A percentile compares a stretch with the other conserved stretches of the same genome.
These are phyloP conservation scores for Ganoderma leucocontextum DNA, from an alignment of 1,284 basidiomycete genomes.

Conservation along the genomic window DNA sequence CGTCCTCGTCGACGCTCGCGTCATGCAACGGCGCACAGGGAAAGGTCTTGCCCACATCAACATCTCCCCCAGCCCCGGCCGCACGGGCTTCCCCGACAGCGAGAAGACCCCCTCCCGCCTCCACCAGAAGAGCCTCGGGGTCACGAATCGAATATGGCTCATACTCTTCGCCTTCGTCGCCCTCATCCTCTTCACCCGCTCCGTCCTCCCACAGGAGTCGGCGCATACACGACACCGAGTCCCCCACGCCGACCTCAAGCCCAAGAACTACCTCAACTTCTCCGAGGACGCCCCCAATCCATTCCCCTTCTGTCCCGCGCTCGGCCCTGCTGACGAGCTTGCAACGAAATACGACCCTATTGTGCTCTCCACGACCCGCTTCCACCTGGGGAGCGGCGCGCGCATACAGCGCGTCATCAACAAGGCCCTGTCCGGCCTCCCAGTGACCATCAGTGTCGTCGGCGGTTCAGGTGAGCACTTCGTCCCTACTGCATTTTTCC, in stretches of 20 bases:
- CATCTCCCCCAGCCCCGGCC: constrained; percentile 50
- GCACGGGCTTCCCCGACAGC: constrained; percentile 52
- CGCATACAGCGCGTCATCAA: constrained; percentile 86
- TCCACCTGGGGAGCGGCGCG: constrained; percentile 86
- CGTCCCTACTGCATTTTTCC: constrained; percentile 16
- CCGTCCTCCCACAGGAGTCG: constrained; percentile 55
- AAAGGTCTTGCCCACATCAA: constrained; percentile 64
- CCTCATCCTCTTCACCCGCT: constrained; percentile 70
- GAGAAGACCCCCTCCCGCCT: constrained; percentile 59
- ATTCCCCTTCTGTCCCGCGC: constrained; percentile 90
- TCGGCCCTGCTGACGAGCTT: constrained; percentile 83
- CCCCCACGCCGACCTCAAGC: constrained; percentile 61
- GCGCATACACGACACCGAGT: constrained; percentile 42
- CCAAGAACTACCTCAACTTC: constrained; percentile 75
- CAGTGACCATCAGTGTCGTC: constrained; percentile 90
- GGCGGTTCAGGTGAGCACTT: constrained; percentile 83
- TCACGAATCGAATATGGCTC: constrained; percentile 78
- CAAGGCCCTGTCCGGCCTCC: constrained; percentile 85
- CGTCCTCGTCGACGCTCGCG: constrained; percentile 18
- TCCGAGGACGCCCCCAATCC: constrained; percentile 63
- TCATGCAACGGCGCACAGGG: constrained; percentile 65
- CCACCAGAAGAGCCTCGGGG: constrained; percentile 63
- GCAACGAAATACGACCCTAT: constrained; percentile 83
- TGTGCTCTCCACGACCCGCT: constrained; percentile 76
- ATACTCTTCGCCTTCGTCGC: constrained; percentile 65